These are phyloP conservation scores for Botrytis tulipae DNA, from an alignment of 2,329 filamentous ascomycete genomes.

Conservation along the genomic window DNA sequence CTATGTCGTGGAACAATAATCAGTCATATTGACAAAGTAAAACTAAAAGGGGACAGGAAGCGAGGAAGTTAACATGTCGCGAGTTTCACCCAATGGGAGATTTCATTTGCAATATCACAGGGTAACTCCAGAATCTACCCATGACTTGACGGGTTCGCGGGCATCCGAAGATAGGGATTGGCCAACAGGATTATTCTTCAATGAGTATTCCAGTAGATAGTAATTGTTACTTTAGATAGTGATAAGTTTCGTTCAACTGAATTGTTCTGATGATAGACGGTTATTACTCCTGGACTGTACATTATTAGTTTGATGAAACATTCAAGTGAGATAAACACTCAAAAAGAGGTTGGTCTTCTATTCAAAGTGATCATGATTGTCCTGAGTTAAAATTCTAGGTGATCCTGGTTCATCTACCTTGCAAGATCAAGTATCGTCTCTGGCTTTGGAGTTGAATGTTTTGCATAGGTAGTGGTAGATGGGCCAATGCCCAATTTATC, in stretches of 20 bases:
- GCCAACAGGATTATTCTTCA: background rate
- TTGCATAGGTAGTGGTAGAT: background rate
- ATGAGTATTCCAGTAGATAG: background rate
- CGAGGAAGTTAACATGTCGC: constrained; percentile 1
- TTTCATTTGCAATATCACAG: background rate
- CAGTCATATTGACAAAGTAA: constrained; percentile 9
- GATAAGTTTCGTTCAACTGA: background rate
- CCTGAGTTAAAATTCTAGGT: background rate
- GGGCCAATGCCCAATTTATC: background rate
- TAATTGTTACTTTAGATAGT: background rate
- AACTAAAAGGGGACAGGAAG: constrained; percentile 16
- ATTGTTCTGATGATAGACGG: background rate
- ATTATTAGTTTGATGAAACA: background rate
- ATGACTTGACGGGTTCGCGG: constrained; percentile 1
- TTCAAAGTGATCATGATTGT: background rate
- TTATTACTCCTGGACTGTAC: background rate
- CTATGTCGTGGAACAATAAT: background rate
- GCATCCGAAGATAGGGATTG: background rate
- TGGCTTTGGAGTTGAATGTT: background rate
- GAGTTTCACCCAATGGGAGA: background rate
- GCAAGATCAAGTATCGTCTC: background rate
- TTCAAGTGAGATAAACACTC: background rate
- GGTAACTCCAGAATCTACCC: background rate
- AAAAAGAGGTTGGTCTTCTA: background rate
- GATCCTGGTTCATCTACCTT: background rate